Base-by-base conservation (phyloP, 257 asterid genomes). In the Petrea volubilis region DNA sequence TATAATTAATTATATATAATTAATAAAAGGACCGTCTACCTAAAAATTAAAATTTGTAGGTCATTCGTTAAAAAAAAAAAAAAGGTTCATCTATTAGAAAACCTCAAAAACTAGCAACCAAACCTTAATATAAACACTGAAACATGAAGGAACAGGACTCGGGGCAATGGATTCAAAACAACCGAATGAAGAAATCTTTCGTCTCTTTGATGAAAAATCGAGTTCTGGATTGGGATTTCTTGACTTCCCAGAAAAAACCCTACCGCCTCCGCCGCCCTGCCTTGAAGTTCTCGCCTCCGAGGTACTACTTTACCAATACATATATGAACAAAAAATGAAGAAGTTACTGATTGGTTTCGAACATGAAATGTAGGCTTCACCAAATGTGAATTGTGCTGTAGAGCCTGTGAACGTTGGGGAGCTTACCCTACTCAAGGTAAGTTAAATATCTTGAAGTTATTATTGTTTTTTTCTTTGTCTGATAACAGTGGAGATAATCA, bases 391-490 rank as follows among this genome's bases (percentile, higher is more conserved):
- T 77, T 84, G 64, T 43, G 64, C 66, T 28, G 78, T 83, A 80
- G 99, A 91, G 77, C 88, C 95, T 58, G 84, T 95, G 77, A 74
- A 73, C 70, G 75, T 90, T 58, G 90, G 85, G 73, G 99, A 90
- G 25, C 62, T 86, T 69, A 82, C 97, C 10, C 80, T 95, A 60
- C 85, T 89, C 47, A 95, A 91, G 94, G 99, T 91, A 46, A 61
- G 64, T 55, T 31, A 66, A 31, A 14, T 18, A 15, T 68, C 36
- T 15, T 20, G 1, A 13, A 36, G 6, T 36, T 62, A 2, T 4
- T 51, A 6, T 5, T 70, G 20, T 31, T 17, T 6, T 18, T 50
- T 61, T 41, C 28, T 21, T 15, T 59, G 31, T 53, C 60, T 50
- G 8, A 5, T 64, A 64, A 49, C 17, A 53, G 36, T 43, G 23